These are phyloP conservation scores for Boletus edulis DNA, from an alignment of 768 basidiomycete genomes.

Conservation along the genomic window DNA sequence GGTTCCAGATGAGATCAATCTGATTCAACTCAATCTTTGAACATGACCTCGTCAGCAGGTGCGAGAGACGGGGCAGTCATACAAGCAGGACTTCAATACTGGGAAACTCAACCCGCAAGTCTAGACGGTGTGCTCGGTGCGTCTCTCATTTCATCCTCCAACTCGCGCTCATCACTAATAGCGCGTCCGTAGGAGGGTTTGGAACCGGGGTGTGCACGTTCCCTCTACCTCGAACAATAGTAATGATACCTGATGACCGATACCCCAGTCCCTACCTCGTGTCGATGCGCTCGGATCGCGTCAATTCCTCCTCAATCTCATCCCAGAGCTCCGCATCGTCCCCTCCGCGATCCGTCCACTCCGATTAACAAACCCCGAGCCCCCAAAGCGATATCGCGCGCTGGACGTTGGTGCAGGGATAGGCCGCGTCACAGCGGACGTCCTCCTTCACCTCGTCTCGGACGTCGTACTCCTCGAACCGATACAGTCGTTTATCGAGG, in stretches of 20 bases:
- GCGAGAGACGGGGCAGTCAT: conserved; percentile 50
- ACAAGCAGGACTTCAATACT: conserved; percentile 80
- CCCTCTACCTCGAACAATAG: not conserved
- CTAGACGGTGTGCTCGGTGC: conserved; percentile 85
- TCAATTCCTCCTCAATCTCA: conserved; percentile 77
- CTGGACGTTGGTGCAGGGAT: conserved; percentile 95
- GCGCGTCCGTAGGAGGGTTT: conserved; percentile 40
- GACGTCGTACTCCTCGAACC: conserved; percentile 92
- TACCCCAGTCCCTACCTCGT: conserved; percentile 73
- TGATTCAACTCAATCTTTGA: not conserved
- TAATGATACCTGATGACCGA: not conserved
- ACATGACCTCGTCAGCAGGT: conserved; percentile 9
- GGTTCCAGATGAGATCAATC: too few species aligned
- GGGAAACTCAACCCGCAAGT: conserved; percentile 77
- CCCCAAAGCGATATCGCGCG: conserved; percentile 57
- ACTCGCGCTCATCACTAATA: not conserved
- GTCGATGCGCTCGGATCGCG: conserved; percentile 90
- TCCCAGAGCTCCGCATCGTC: conserved; percentile 77
- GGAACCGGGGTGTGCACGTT: conserved; percentile 47
- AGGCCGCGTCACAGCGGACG: conserved; percentile 85
- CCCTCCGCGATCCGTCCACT: conserved; percentile 67
- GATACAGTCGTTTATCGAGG: conserved; percentile 69
- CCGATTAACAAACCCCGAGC: conserved; percentile 10
- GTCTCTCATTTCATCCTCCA: conserved; percentile 10
- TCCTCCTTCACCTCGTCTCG: conserved; percentile 83